These are phyloP conservation scores for Eucalyptus cloeziana DNA, from an alignment of 345 rosid genomes.

Conservation along the genomic window DNA sequence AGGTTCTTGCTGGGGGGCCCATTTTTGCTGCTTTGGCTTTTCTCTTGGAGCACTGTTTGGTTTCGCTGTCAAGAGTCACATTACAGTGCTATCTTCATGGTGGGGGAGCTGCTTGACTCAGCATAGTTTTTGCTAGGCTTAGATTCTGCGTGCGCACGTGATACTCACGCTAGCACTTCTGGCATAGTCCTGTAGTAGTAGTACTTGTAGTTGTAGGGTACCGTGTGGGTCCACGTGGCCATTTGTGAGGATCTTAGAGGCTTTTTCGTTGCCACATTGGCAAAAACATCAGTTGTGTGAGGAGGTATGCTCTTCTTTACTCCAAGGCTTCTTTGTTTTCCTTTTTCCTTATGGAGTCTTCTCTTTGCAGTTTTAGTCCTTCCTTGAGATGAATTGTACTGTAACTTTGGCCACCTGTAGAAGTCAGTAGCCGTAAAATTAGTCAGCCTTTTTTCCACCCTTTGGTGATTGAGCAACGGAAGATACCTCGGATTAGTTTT, in stretches of 20 bases:
- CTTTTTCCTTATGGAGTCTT: background rate
- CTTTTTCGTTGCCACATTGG: background rate
- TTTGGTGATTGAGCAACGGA: background rate
- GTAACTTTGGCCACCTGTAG: background rate
- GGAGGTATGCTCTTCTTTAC: background rate
- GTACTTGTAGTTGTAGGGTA: background rate
- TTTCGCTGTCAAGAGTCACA: background rate
- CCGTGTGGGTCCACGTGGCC: background rate
- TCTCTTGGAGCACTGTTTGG: background rate
- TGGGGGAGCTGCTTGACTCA: background rate
- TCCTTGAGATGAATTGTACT: background rate
- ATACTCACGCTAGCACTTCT: background rate
- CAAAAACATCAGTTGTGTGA: background rate
- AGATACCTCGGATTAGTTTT: background rate
- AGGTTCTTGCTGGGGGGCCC: constrained; percentile 1
- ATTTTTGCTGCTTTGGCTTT: background rate
- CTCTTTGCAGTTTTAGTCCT: background rate
- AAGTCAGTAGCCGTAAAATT: background rate
- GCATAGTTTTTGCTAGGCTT: background rate
- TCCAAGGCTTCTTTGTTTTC: background rate
- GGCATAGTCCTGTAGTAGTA: background rate
- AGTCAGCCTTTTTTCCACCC: background rate
- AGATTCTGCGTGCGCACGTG: background rate
- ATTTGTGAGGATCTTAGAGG: background rate
- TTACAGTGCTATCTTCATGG: background rate